Evolutionary conservation across 306 rosid genomes (phyloP).

Genomic region (Citrullus colocynthis): DNA sequence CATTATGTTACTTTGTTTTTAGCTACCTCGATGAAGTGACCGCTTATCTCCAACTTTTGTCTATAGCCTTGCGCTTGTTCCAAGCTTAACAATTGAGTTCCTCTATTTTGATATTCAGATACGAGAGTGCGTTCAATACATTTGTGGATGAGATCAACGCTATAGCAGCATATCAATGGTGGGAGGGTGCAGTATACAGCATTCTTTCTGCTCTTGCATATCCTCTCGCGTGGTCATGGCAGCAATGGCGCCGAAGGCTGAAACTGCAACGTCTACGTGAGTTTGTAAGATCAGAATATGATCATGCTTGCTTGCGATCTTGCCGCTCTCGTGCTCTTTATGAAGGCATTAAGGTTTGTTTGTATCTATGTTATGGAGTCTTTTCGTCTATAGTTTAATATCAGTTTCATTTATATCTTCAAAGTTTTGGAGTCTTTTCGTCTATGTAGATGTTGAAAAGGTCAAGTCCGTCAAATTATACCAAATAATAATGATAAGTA

Average conservation of each 20-base stretch:
- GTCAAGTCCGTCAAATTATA: not conserved
- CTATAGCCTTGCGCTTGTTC: not conserved
- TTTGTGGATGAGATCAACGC: constrained; percentile 93
- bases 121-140: constrained; percentile 76
- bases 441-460: too few relatives aligned
- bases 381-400: not conserved
- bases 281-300: constrained; percentile 92
- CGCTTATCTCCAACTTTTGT: not conserved
- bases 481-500: not conserved
- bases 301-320: constrained; percentile 88
- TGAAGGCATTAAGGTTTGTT: constrained; percentile 91
- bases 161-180: constrained; percentile 88
- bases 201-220: constrained; percentile 64
- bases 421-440: not conserved
- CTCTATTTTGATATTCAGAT: constrained; percentile 32
- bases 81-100: constrained; percentile 11
- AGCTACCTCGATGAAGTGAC: not conserved
- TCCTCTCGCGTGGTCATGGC: constrained; percentile 97
- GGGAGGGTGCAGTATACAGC: constrained; percentile 93
- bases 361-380: not conserved
- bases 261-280: constrained; percentile 84
- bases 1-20: not conserved
- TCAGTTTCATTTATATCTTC: not conserved
- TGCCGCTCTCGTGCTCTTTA: constrained; percentile 98
- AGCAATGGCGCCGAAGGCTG: constrained; percentile 83